Evolutionary conservation across 116 monocot species (phyloP), one percentile per base, ranked within the genome.

Genomic region (Zostera marina): DNA sequence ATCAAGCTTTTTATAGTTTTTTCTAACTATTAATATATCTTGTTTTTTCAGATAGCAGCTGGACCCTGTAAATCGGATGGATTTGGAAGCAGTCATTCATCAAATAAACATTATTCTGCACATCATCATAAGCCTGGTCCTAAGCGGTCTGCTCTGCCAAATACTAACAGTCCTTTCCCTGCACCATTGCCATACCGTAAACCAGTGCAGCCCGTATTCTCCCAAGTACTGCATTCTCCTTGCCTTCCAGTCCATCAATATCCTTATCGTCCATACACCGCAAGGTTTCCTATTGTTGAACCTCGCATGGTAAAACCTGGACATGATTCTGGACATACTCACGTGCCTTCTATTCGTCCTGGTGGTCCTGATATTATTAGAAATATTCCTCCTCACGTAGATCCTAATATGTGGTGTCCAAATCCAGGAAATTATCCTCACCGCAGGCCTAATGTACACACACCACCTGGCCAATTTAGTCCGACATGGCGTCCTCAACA

Each of bases 211-310:
- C 88, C 70, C 10, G 53, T 79, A 39, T 43, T 76, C 20, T 81
- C 70, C 53, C 45, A 44, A 58, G 56, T 75, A 11, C 47, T 73
- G 8, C 73, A 66, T 21, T 46, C 72, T 42, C 77, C 82, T 21
- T 66, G 70, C 39, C 45, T 77, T 44, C 72, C 80, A 52, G 59
- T 71, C 39, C 75, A 58, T 69, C 88, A 88, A 16, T 85, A 89
- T 62, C 47, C 76, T 24, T 85, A 78, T 70, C 80, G 61, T 60
- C 63, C 76, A 49, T 78, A 56, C 55, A 74, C 85, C 61, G 52
- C 72, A 16, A 77, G 79, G 3, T 78, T 77, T 70, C 71, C 73
- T 45, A 77, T 70, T 64, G 59, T 46, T 56, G 79, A 78, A 11
- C 66, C 77, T 0, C 73, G 68, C 15, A 68, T 76, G 56, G 62